Conservation (phyloP, 2,329 filamentous ascomycete species). For the Atkinsonella hypoxylon region DNA sequence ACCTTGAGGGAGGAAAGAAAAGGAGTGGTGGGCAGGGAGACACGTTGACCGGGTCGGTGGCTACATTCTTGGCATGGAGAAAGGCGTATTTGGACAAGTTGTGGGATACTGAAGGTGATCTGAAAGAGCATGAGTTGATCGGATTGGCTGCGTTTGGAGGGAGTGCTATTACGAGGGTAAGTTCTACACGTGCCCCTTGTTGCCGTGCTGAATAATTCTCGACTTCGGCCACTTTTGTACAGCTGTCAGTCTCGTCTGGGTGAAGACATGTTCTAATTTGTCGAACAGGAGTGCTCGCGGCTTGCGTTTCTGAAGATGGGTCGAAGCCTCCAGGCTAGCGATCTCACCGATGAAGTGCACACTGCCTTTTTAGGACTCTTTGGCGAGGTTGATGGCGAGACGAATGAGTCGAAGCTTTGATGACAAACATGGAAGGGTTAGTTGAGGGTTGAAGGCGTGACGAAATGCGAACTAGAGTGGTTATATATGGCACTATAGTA, state of each 20-base stretch:
- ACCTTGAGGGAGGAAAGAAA: slow-evolving; percentile 74
- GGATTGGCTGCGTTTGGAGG: slow-evolving; percentile 77
- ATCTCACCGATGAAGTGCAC: slow-evolving; percentile 85
- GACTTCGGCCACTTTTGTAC: too few species aligned
- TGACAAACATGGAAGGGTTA: not conserved
- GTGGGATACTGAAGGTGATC: slow-evolving; percentile 49
- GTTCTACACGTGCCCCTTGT: slow-evolving; percentile 15
- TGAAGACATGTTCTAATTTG: not conserved
- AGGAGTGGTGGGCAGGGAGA: slow-evolving; percentile 91
- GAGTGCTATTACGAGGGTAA: slow-evolving; percentile 69
- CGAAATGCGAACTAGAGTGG: too few species aligned
- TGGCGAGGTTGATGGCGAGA: slow-evolving; percentile 49
- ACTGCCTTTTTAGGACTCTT: slow-evolving; percentile 68
- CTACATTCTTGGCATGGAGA: slow-evolving; percentile 80
- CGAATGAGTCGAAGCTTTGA: slow-evolving; percentile 24
- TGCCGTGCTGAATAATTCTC: too few species aligned
- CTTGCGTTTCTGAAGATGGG: slow-evolving; percentile 79
- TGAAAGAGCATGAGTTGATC: slow-evolving; percentile 48
- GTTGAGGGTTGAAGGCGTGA: not conserved
- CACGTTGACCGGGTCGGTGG: slow-evolving; percentile 80
- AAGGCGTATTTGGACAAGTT: slow-evolving; percentile 73
- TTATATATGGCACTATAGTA: too few species aligned
- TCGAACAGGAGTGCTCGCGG: slow-evolving; percentile 60
- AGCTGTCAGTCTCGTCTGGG: too few species aligned
- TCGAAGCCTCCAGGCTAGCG: slow-evolving; percentile 80